Percentiles rank a stretch among this genome's conserved stretches.
Conservation (phyloP, 768 basidiomycete genomes). For the Kwoniella mangroviensis region DNA sequence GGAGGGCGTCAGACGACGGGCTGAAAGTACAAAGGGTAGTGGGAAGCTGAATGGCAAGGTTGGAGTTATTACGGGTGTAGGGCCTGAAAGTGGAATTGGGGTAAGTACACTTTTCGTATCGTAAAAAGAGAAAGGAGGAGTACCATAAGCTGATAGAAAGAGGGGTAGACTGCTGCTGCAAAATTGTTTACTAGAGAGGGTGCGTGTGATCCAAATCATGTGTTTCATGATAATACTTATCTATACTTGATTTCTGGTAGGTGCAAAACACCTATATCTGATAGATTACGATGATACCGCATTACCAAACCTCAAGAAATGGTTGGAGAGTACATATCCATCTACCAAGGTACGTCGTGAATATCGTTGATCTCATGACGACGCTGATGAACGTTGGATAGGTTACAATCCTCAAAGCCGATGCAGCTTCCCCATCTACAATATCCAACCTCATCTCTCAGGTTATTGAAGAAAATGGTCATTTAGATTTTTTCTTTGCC, state of each 20-base stretch:
- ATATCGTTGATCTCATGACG: too few relatives aligned
- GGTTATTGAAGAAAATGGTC: constrained; percentile 78
- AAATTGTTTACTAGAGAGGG: constrained; percentile 30
- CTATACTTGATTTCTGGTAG: constrained; percentile 57
- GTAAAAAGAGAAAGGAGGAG: not conserved
- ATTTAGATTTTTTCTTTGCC: constrained; percentile 91
- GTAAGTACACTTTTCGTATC: constrained; percentile 57
- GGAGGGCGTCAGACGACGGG: constrained; percentile 19
- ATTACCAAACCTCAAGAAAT: constrained; percentile 71
- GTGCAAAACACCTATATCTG: constrained; percentile 76
- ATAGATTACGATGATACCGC: constrained; percentile 72
- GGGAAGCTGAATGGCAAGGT: constrained; percentile 74
- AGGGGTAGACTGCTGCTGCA: constrained; percentile 45
- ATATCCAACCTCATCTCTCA: constrained; percentile 72
- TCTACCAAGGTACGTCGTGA: constrained; percentile 70
- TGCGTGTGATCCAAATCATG: not conserved
- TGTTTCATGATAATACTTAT: too few relatives aligned
- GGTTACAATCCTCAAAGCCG: constrained; percentile 78
- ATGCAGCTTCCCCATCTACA: constrained; percentile 77
- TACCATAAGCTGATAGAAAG: not conserved
- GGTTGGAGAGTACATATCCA: constrained; percentile 70
- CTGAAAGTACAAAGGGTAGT: constrained; percentile 11
- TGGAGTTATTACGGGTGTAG: constrained; percentile 84
- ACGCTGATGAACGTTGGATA: constrained; percentile 51
- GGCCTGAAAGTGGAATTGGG: constrained; percentile 88